Evolutionary conservation across 1,139 yeast genomes (phyloP).

Genomic region (Petasospora fabianii): DNA sequence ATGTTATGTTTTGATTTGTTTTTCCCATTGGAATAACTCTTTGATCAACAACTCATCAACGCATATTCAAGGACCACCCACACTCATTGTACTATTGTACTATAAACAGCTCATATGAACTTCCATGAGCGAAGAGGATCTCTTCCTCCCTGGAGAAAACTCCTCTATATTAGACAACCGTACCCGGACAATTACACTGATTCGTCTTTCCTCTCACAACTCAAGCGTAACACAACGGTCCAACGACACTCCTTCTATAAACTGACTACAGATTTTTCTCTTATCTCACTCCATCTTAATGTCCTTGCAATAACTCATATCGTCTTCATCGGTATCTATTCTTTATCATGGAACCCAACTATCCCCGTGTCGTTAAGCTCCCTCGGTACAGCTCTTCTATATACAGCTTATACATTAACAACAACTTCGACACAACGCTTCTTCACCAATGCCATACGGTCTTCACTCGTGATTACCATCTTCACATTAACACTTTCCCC

Average conservation of each 20-base stretch:
- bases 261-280: conserved; percentile 62
- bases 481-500: conserved; percentile 80
- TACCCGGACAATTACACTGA: conserved; percentile 93
- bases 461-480: conserved; percentile 64
- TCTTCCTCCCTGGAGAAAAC: conserved; percentile 65
- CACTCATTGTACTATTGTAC: no score
- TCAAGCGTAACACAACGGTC: conserved; percentile 74
- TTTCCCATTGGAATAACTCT: no score
- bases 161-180: conserved; percentile 82
- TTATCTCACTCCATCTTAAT: conserved; percentile 64
- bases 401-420: conserved; percentile 31
- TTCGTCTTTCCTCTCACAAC: conserved; percentile 68
- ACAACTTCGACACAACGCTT: conserved; percentile 6
- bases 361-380: conserved; percentile 25
- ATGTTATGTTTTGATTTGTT: no score
- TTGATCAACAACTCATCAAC: no score
- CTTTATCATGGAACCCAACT: conserved; percentile 26
- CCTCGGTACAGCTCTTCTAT: conserved; percentile 33
- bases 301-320: conserved; percentile 56
- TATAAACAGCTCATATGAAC: no score
- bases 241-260: conserved; percentile 61
- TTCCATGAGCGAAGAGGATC: background rate
- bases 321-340: conserved; percentile 57
- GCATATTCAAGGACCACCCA: no score
- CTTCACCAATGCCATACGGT: conserved; percentile 42